Base-by-base conservation (phyloP, 1,139 yeast genomes). In the Scheffersomyces quercinus region DNA sequence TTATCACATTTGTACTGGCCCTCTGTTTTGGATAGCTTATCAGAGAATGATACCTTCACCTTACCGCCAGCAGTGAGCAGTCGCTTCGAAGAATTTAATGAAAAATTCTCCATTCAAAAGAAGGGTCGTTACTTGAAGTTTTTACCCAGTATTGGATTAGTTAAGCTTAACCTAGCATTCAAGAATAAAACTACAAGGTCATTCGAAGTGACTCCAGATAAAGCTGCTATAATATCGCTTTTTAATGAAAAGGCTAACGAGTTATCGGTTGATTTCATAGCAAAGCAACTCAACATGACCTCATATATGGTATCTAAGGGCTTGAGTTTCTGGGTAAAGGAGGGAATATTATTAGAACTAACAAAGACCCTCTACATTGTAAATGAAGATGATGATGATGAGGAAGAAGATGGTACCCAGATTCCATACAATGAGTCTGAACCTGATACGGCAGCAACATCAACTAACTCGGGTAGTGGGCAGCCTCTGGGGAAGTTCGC, bases 121-220 rank as follows among this genome's bases (percentile, higher is more conserved):
- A 67, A 67, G 26, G 89, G 91, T 0, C 68, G 96, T 41, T 71
- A 70, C 35, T 64, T 93, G 43, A 71, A 73, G 39, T 67, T 86
- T 53, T 60, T 85, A 24, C 84, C 86, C 5, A 71, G 75, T 33
- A 64, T 82, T 46, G 96, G 97, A 0, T 58, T 68, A 0, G 91
- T 88, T 0, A 75, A 74, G 11, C 52, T 93, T 1, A 79, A 78
- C 5, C 62, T 93, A 8, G 79, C 73, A 29, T 65, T 85, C 33
- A 71, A 69, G 4, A 81, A 78, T 24, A 62, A 51, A 12, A 43
- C 73, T 8, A 59, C 54, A 0, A 44, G 68, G 14, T 57, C 58
- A 1, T 75, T 77, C 49, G 68, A 69, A 4, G 96, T 87, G 0
- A 63, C 85, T 0, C 85, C 96, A 0, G 85, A 81, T 29, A 82